phyloP scores from a whole-genome alignment of 2,329 filamentous ascomycete species.

The Colletotrichum lentis region DNA sequence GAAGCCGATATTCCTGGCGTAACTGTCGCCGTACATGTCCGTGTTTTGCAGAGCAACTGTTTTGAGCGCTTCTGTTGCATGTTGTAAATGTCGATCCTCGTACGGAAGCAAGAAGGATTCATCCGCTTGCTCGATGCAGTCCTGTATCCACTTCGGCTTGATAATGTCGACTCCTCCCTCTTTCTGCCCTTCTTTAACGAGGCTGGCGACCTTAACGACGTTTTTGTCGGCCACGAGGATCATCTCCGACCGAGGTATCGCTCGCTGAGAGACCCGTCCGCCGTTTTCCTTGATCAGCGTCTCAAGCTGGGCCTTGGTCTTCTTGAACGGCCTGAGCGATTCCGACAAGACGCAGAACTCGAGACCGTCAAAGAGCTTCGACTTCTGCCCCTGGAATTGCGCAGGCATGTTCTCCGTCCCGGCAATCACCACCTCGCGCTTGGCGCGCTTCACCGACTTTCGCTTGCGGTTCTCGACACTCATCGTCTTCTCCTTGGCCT shows the following conservation, averaged over 20 bases:
- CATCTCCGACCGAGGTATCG: constrained; percentile 67
- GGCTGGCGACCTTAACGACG: constrained; percentile 80
- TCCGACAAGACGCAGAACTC: constrained; percentile 88
- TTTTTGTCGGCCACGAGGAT: constrained; percentile 82
- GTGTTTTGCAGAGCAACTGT: constrained; percentile 67
- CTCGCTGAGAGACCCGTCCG: constrained; percentile 78
- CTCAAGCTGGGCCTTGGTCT: constrained; percentile 81
- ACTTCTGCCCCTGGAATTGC: constrained; percentile 64
- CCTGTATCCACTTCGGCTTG: constrained; percentile 81
- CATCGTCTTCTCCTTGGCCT: constrained; percentile 77
- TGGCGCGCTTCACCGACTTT: constrained; percentile 66
- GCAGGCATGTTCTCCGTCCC: constrained; percentile 66
- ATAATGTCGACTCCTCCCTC: constrained; percentile 75
- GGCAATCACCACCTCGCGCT: constrained; percentile 74
- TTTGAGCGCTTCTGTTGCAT: constrained; percentile 65
- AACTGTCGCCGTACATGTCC: constrained; percentile 86
- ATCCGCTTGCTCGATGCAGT: constrained; percentile 72
- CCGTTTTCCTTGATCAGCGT: constrained; percentile 83
- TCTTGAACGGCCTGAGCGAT: constrained; percentile 72
- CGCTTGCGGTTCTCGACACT: constrained; percentile 75
- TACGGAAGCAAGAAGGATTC: constrained; percentile 70
- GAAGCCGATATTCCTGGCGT: constrained; percentile 71
- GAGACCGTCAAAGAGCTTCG: constrained; percentile 75
- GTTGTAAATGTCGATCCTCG: constrained; percentile 74
- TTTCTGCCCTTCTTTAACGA: constrained; percentile 81